These are phyloP conservation scores for Annulohypoxylon maeteangense DNA, from an alignment of 495 filamentous ascomycete species.

Conservation along the genomic window DNA sequence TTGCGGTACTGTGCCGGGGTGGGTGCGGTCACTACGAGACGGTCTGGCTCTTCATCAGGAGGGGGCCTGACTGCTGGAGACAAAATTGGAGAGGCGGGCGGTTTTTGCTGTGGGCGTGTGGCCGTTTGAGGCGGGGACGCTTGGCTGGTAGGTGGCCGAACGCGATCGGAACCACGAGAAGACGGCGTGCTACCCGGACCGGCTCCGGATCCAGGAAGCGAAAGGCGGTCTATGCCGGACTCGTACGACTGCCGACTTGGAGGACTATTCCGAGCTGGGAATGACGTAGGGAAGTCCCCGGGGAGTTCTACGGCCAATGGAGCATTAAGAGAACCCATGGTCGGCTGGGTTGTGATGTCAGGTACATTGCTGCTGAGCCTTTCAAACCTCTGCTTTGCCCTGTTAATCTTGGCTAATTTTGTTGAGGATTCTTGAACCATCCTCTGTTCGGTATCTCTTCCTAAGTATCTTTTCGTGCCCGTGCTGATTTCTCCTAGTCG, in stretches of 20 bases:
- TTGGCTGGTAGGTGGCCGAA: conserved; percentile 39
- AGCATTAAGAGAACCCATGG: conserved; percentile 48
- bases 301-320: conserved; percentile 61
- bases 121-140: conserved; percentile 50
- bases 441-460: conserved; percentile 73
- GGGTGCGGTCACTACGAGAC: conserved; percentile 60
- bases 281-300: conserved; percentile 54
- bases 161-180: conserved; percentile 57
- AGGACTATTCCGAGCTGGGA: conserved; percentile 46
- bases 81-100: conserved; percentile 47
- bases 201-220: conserved; percentile 42
- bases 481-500: conserved; percentile 93
- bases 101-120: conserved; percentile 45
- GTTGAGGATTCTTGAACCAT: conserved; percentile 79
- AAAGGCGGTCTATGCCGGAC: conserved; percentile 55
- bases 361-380: conserved; percentile 44
- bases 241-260: conserved; percentile 59
- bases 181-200: conserved; percentile 50
- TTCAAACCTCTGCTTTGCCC: conserved; percentile 63
- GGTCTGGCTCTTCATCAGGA: conserved; percentile 57
- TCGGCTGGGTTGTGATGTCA: conserved; percentile 46
- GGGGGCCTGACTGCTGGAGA: conserved; percentile 37
- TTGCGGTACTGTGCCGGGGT: conserved; percentile 63
- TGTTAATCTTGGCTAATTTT: conserved; percentile 86
- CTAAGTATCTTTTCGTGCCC: conserved; percentile 86